Base-by-base conservation (phyloP, 331 rosid species). In the Rosa hybrid region DNA sequence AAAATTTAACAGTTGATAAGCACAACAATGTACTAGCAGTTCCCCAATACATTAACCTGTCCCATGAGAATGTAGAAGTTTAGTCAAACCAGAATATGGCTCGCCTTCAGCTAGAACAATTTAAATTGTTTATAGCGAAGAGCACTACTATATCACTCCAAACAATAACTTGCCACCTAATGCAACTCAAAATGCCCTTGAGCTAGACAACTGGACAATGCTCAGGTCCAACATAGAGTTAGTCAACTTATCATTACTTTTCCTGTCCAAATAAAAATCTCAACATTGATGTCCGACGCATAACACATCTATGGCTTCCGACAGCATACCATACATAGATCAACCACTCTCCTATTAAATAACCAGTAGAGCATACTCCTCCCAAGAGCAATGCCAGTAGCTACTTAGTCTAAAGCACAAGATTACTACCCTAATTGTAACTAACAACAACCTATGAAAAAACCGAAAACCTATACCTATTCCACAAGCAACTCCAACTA, bases 401-500 rank as follows among this genome's bases (percentile, higher is more conserved):
- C 76, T 39, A 16, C 51, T 23, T 25, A 8, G 21, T 18, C 70
- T 18, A 17, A 17, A 50, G 7, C 72, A 20, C 49, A 30, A 21
- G 7, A 70, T 64, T 56, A 9, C 68, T 44, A 7, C 3, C 25
- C 12, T 45, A 71, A 60, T 20, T 71, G 18, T 50, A 57, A 63
- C 78, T 12, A 78, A 64, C 39, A 80, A 25, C 75, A 8, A 76
- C 79, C 60, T 20, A 39, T 56, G 17, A 17, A 38, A 72, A 75
- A 27, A 80, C 74, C 34, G 3, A 18, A 73, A 63, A 53, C 77
- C 49, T 46, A 72, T 14, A 48, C 46, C 27, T 41, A 75, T 46
- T 77, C 60, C 86, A 84, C 74, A 45, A 41, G 18, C 74, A 45
- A 13, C 74, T 70, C 60, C 56, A 60, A 42, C 42, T 60, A 60